phyloP scores from a whole-genome alignment of 2,329 filamentous ascomycete species.

The Pseudophaeomoniella oleicola region DNA sequence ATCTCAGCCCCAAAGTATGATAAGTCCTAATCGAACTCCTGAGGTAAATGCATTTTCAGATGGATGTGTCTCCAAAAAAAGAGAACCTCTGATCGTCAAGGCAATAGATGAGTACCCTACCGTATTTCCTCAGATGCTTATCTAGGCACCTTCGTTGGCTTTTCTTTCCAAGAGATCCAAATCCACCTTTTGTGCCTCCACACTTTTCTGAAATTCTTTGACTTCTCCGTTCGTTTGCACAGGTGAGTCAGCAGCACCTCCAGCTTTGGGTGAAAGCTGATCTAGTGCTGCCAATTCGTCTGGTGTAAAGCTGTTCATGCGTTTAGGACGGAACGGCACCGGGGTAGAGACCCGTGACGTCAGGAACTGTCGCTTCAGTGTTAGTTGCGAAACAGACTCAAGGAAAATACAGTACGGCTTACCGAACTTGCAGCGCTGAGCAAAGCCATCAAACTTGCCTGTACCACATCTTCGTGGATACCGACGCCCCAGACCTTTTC shows the following conservation, averaged over 20 bases:
- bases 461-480: constrained; percentile 83
- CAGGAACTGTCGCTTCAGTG: constrained; percentile 47
- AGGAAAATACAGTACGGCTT: constrained; percentile 25
- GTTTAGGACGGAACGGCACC: constrained; percentile 44
- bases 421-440: constrained; percentile 76
- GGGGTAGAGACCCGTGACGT: constrained; percentile 56
- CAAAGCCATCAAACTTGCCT: constrained; percentile 74
- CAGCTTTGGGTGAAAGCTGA: constrained; percentile 13
- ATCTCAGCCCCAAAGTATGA: no score
- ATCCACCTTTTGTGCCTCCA: constrained; percentile 15
- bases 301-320: constrained; percentile 34
- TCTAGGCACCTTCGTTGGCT: constrained; percentile 13
- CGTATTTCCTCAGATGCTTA: no score
- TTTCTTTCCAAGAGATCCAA: constrained; percentile 22
- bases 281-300: constrained; percentile 30
- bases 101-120: no score
- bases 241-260: constrained; percentile 7
- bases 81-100: no score
- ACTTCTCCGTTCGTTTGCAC: constrained; percentile 13
- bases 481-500: constrained; percentile 75
- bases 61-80: no score
- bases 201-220: constrained; percentile 9
- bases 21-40: no score
- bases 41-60: no score
- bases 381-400: constrained; percentile 4